Conservation (phyloP, 139 green algal species). For the Spirogloea muscicola region DNA sequence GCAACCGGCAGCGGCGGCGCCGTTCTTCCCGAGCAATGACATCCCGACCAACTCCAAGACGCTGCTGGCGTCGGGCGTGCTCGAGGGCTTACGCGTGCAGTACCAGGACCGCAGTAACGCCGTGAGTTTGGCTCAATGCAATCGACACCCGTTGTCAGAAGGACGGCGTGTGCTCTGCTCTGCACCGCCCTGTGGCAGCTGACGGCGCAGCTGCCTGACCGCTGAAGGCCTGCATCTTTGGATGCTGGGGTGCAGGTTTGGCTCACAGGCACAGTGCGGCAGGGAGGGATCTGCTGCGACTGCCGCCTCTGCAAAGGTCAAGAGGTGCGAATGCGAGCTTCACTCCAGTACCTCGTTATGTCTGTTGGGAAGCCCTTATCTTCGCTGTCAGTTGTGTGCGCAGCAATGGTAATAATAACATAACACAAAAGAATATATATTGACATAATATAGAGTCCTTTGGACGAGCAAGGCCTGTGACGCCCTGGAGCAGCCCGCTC, state of each 20-base stretch:
- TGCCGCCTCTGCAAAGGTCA: constrained; percentile 2
- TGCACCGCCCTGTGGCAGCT: too few relatives aligned
- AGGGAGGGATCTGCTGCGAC: constrained; percentile 3
- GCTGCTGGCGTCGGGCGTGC: constrained; percentile 7
- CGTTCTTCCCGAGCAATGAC: too few relatives aligned
- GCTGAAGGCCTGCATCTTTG: neutral
- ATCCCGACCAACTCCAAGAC: constrained; percentile 29
- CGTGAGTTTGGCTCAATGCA: constrained; percentile 6
- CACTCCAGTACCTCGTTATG: neutral
- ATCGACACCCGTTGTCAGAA: neutral
- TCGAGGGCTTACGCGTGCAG: constrained; percentile 21
- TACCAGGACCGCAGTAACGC: constrained; percentile 31
- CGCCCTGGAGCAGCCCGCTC: too few relatives aligned
- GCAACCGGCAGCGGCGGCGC: too few relatives aligned
- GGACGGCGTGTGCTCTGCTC: neutral
- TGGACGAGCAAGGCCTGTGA: too few relatives aligned
- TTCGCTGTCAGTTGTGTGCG: neutral
- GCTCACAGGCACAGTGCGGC: constrained; percentile 13
- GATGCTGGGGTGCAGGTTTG: constrained; percentile 2
- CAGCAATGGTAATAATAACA: neutral
- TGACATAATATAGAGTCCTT: too few relatives aligned
- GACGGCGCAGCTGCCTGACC: neutral
- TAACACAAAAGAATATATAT: too few relatives aligned
- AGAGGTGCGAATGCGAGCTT: constrained; percentile 1
- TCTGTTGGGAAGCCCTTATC: constrained; percentile 8